These are phyloP conservation scores for Scheffersomyces illinoinensis DNA, from an alignment of 1,139 yeast species.

Conservation along the genomic window DNA sequence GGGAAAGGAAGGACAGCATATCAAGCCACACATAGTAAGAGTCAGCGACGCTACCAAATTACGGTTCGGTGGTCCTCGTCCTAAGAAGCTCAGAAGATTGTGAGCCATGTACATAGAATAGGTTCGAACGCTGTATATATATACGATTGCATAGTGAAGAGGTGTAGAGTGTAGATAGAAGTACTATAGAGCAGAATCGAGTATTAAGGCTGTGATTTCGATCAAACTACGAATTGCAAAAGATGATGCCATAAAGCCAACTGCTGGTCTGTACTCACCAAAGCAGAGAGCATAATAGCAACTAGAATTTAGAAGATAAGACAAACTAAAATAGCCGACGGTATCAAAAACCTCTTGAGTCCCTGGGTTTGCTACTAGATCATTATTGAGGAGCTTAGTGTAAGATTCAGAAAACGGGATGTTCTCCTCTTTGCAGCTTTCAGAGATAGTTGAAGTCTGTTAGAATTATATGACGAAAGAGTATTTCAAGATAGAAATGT, in stretches of 20 bases:
- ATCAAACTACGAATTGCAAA: no score
- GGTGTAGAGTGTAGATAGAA: not conserved
- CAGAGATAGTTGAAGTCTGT: not conserved
- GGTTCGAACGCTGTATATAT: slow-evolving; percentile 5
- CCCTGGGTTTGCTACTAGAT: not conserved
- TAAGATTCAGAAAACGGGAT: not conserved
- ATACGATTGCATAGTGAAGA: slow-evolving; percentile 2
- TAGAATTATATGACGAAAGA: not conserved
- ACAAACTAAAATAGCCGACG: no score
- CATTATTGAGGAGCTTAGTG: not conserved
- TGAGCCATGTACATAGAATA: slow-evolving; percentile 24
- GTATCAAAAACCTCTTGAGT: no score
- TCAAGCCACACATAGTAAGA: slow-evolving; percentile 66
- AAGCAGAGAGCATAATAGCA: no score
- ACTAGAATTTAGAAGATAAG: no score
- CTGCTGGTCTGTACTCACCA: no score
- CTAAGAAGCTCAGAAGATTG: slow-evolving; percentile 82
- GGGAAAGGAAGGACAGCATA: slow-evolving; percentile 81
- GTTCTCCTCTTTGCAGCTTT: no score
- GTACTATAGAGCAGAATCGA: not conserved
- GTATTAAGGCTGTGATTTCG: not conserved
- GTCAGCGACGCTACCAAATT: slow-evolving; percentile 77
- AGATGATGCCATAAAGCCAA: no score
- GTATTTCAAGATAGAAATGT: not conserved
- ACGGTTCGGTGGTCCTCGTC: slow-evolving; percentile 89